phyloP scores from a whole-genome alignment of 441 rosid species.

The Bocquillonia castaneifolia region DNA sequence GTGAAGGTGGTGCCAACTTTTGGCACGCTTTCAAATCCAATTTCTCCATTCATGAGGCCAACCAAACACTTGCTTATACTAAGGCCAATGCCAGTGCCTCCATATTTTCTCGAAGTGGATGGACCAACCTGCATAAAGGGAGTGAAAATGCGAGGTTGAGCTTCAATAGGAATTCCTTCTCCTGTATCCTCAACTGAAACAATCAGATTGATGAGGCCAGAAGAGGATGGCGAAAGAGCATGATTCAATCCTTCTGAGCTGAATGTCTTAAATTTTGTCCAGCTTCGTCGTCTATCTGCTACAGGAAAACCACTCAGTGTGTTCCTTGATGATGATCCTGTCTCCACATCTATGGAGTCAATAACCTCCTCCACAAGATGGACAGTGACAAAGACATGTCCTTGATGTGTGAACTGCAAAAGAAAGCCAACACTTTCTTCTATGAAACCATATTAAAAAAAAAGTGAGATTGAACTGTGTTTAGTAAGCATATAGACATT shows the following conservation, averaged over 20 bases:
- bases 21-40: slow-evolving; percentile 74
- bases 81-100: slow-evolving; percentile 94
- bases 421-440: not conserved
- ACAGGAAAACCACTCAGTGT: slow-evolving; percentile 83
- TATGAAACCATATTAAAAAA: not conserved
- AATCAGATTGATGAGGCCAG: slow-evolving; percentile 49
- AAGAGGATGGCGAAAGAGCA: slow-evolving; percentile 30
- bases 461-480: not conserved
- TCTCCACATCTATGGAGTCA: slow-evolving; percentile 47
- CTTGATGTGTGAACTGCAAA: slow-evolving; percentile 79
- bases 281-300: slow-evolving; percentile 59
- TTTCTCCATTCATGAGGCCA: slow-evolving; percentile 79
- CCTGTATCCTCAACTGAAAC: slow-evolving; percentile 96
- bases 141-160: slow-evolving; percentile 85
- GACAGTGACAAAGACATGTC: slow-evolving; percentile 81
- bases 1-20: slow-evolving; percentile 78
- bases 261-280: slow-evolving; percentile 60
- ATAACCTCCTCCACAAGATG: slow-evolving; percentile 73
- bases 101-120: slow-evolving; percentile 76
- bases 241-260: slow-evolving; percentile 35
- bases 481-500: not conserved
- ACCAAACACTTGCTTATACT: slow-evolving; percentile 94
- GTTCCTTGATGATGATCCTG: slow-evolving; percentile 42
- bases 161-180: slow-evolving; percentile 76
- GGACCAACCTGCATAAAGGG: slow-evolving; percentile 93